Evolutionary conservation across 495 filamentous ascomycete species (phyloP).

Genomic region (Daldinia loculata): DNA sequence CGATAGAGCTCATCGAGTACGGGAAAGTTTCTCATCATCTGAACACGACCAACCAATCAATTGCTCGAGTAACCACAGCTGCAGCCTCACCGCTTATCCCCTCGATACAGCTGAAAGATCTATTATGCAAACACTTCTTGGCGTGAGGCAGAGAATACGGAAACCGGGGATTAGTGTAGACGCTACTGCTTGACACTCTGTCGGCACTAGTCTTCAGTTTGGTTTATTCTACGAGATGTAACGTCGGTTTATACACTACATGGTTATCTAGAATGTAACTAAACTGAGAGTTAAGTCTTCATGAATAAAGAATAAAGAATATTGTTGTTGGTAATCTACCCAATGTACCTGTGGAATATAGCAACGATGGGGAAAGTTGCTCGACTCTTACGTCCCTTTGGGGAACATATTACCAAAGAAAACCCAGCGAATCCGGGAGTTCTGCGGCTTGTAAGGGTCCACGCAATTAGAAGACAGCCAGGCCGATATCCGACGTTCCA

Average conservation of each 20-base stretch:
- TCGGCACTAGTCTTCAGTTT: neutral
- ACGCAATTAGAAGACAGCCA: neutral
- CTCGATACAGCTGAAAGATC: neutral
- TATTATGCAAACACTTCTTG: neutral
- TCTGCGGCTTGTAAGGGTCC: neutral
- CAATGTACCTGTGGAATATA: neutral
- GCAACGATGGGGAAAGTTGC: neutral
- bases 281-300: neutral
- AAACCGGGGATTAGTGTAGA: neutral
- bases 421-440: neutral
- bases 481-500: neutral
- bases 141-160: neutral
- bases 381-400: neutral
- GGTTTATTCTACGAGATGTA: neutral
- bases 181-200: conserved; percentile 4
- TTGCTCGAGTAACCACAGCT: neutral
- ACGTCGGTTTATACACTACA: neutral
- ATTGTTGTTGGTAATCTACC: neutral
- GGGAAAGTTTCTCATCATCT: neutral
- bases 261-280: neutral
- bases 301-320: too few relatives aligned
- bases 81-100: conserved; percentile 3
- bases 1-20: neutral
- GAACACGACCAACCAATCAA: neutral
- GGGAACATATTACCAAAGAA: neutral